These are phyloP conservation scores for Veloporphyrellus conicus DNA, from an alignment of 1,284 basidiomycete genomes.

Conservation along the genomic window DNA sequence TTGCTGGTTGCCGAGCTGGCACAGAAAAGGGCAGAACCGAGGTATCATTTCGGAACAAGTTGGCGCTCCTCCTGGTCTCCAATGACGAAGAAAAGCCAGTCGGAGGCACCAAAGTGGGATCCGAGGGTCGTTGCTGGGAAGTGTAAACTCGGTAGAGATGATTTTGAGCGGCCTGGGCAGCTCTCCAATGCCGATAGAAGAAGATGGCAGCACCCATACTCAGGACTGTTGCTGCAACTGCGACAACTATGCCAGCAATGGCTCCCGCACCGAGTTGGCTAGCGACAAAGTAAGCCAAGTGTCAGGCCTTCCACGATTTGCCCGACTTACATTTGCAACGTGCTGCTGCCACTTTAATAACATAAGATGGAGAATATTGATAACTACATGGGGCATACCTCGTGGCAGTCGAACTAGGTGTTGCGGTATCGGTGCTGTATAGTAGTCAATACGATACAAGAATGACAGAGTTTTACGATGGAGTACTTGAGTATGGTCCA, in stretches of 20 bases:
- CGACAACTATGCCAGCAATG: conserved; percentile 26
- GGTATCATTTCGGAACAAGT: conserved; percentile 9
- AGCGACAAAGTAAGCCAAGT: conserved; percentile 1
- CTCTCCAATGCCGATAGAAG: conserved; percentile 32
- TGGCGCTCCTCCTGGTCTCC: conserved; percentile 15
- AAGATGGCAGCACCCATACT: conserved; percentile 17
- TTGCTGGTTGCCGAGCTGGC: conserved; percentile 8
- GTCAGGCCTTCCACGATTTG: neutral
- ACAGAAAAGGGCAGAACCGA: neutral
- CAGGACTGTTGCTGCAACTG: conserved; percentile 15
- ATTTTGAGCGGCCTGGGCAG: conserved; percentile 12
- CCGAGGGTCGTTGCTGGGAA: conserved; percentile 10
- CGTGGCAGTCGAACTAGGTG: neutral
- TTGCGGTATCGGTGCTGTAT: conserved; percentile 1
- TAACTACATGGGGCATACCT: conserved; percentile 5
- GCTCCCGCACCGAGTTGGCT: conserved; percentile 25
- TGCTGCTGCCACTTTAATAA: neutral
- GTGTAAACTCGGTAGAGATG: conserved; percentile 13
- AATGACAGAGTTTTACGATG: neutral
- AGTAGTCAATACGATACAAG: conserved; percentile 3
- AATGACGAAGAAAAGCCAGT: conserved; percentile 20
- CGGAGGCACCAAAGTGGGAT: neutral
- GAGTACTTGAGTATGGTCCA: conserved; percentile 14
- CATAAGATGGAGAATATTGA: conserved; percentile 1
- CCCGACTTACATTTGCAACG: conserved; percentile 14